Evolutionary conservation across 495 filamentous ascomycete genomes (phyloP).

Genomic region (Penicillium maclennaniae): DNA sequence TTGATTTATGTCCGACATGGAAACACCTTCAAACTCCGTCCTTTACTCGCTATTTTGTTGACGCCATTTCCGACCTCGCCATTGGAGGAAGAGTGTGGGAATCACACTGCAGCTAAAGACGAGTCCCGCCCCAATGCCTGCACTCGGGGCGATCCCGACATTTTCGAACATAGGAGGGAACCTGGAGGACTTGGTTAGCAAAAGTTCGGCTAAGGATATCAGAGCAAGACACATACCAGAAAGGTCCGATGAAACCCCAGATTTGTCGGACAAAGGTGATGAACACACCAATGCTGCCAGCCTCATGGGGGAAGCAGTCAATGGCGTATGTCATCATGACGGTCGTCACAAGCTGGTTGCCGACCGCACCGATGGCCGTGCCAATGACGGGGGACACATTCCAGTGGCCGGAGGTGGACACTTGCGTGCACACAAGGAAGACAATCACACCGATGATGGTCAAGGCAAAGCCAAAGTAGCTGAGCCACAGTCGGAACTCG

Average conservation of each 20-base stretch:
- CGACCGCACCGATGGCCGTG: slow-evolving; percentile 44
- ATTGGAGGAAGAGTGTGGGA: slow-evolving; percentile 34
- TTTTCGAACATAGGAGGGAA: slow-evolving; percentile 43
- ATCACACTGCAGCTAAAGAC: slow-evolving; percentile 36
- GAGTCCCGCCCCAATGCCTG: slow-evolving; percentile 32
- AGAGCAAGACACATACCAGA: slow-evolving; percentile 38
- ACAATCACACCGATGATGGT: slow-evolving; percentile 49
- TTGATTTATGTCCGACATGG: background rate
- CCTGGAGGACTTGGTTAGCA: slow-evolving; percentile 20
- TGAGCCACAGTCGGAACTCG: slow-evolving; percentile 51
- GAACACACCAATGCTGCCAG: slow-evolving; percentile 51
- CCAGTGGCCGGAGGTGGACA: slow-evolving; percentile 38
- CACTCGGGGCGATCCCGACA: slow-evolving; percentile 39
- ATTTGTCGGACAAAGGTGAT: slow-evolving; percentile 50
- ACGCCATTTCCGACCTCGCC: slow-evolving; percentile 25
- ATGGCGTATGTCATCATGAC: slow-evolving; percentile 52
- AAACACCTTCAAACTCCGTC: background rate
- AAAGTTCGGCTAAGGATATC: background rate
- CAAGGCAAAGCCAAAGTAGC: slow-evolving; percentile 45
- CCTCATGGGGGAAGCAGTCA: slow-evolving; percentile 46
- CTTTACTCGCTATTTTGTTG: slow-evolving; percentile 1
- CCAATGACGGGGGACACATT: slow-evolving; percentile 50
- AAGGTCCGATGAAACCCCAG: slow-evolving; percentile 57
- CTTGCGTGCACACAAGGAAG: slow-evolving; percentile 43
- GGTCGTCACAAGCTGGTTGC: slow-evolving; percentile 56